A percentile compares a stretch with the other conserved stretches of the same genome.
phyloP scores from a whole-genome alignment of 768 basidiomycete species.

The Crassisporium funariophilum region DNA sequence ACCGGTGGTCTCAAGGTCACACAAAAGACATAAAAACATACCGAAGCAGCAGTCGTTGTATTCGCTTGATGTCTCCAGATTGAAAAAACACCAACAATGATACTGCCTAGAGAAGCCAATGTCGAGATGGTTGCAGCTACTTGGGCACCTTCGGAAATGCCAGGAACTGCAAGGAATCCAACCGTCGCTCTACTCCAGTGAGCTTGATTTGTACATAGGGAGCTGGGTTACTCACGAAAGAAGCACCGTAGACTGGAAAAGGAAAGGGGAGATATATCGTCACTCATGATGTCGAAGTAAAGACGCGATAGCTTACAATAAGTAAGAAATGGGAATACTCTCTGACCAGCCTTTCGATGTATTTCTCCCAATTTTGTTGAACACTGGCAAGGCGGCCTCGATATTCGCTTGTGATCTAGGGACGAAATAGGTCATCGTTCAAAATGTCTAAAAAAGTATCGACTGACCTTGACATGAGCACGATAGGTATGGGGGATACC shows the following conservation, averaged over 20 bases:
- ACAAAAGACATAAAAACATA: conserved; percentile 19
- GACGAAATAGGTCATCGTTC: not conserved
- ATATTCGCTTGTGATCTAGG: conserved; percentile 45
- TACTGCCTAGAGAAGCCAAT: conserved; percentile 54
- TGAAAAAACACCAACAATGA: conserved; percentile 56
- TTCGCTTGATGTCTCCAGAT: conserved; percentile 59
- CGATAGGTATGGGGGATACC: conserved; percentile 56
- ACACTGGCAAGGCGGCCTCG: conserved; percentile 49
- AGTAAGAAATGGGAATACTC: conserved; percentile 61
- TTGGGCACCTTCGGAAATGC: conserved; percentile 36
- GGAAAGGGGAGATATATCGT: not conserved
- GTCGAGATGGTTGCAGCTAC: conserved; percentile 47
- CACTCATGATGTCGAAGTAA: not conserved
- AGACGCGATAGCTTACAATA: conserved; percentile 40
- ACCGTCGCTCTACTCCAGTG: conserved; percentile 45
- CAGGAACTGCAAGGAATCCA: conserved; percentile 46
- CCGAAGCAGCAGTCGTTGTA: conserved; percentile 44
- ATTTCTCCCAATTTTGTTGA: conserved; percentile 51
- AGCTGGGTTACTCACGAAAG: conserved; percentile 42
- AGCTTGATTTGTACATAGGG: conserved; percentile 1
- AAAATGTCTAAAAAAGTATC: not conserved
- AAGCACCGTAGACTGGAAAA: conserved; percentile 49
- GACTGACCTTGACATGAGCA: conserved; percentile 43
- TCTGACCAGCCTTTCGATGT: conserved; percentile 50
- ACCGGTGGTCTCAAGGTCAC: not conserved